Conservation (phyloP, 257 asterid genomes). For the Cinchona pubescens region DNA sequence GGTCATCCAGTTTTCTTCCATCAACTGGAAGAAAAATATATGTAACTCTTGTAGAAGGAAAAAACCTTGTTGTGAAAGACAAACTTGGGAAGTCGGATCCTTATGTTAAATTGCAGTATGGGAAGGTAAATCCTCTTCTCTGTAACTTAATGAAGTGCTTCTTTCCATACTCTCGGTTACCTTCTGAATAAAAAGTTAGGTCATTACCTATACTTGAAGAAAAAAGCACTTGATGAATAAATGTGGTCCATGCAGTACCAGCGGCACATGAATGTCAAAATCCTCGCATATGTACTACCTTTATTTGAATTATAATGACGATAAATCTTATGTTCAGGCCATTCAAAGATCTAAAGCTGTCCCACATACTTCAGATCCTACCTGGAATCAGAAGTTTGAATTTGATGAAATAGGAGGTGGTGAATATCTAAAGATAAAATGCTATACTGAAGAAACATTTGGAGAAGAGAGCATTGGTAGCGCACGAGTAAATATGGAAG, state of each 20-base stretch:
- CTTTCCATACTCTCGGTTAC: neutral
- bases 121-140: slow-evolving; percentile 57
- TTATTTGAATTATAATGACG: neutral
- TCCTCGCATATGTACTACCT: neutral
- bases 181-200: neutral
- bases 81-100: slow-evolving; percentile 75
- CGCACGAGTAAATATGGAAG: slow-evolving; percentile 95
- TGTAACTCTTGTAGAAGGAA: slow-evolving; percentile 73
- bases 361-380: slow-evolving; percentile 61
- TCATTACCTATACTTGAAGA: neutral
- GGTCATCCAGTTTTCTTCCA: slow-evolving; percentile 43
- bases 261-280: slow-evolving; percentile 6
- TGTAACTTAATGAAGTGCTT: neutral
- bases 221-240: neutral
- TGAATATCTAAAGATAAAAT: slow-evolving; percentile 78
- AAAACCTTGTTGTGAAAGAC: slow-evolving; percentile 69
- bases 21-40: slow-evolving; percentile 78
- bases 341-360: slow-evolving; percentile 60
- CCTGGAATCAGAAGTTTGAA: slow-evolving; percentile 89
- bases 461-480: slow-evolving; percentile 92
- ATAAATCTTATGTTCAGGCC: slow-evolving; percentile 39
- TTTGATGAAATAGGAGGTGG: slow-evolving; percentile 88
- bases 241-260: neutral
- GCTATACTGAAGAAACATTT: slow-evolving; percentile 73
- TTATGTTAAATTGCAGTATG: slow-evolving; percentile 76